phyloP scores from a whole-genome alignment of 148 eudicot genomes.

The Nepenthes mirabilis region DNA sequence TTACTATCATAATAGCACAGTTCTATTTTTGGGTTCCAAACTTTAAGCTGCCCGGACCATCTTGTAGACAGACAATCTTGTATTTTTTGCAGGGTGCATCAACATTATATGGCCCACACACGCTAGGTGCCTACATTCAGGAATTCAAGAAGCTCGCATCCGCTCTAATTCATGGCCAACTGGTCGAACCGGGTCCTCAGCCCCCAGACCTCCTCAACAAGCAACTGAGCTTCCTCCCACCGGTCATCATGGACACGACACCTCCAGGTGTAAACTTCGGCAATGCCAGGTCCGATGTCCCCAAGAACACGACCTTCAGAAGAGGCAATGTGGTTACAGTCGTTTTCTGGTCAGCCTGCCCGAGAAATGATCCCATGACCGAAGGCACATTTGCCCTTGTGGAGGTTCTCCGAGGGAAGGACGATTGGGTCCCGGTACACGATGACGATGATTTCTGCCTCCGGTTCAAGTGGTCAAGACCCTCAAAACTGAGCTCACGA shows the following conservation, averaged over 20 bases:
- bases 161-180: slow-evolving; percentile 37
- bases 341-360: slow-evolving; percentile 76
- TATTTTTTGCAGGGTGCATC: slow-evolving; percentile 71
- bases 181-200: slow-evolving; percentile 55
- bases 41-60: background rate
- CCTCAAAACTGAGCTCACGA: slow-evolving; percentile 45
- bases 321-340: slow-evolving; percentile 56
- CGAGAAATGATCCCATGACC: slow-evolving; percentile 87
- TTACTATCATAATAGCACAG: too few relatives aligned
- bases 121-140: slow-evolving; percentile 80
- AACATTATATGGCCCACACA: slow-evolving; percentile 84
- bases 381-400: slow-evolving; percentile 85
- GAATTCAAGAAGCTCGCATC: slow-evolving; percentile 73
- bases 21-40: background rate
- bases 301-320: slow-evolving; percentile 55
- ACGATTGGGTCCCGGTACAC: slow-evolving; percentile 60
- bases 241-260: slow-evolving; percentile 55
- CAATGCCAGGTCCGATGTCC: slow-evolving; percentile 41
- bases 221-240: slow-evolving; percentile 71
- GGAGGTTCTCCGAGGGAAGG: slow-evolving; percentile 50
- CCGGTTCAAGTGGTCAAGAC: slow-evolving; percentile 73
- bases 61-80: too few relatives aligned
- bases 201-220: slow-evolving; percentile 81
- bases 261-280: slow-evolving; percentile 67
- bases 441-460: slow-evolving; percentile 92